A percentile compares a stretch with the other conserved stretches of the same genome.
Evolutionary conservation across 2,329 filamentous ascomycete species (phyloP).

Genomic region (Colletotrichum graminicola): DNA sequence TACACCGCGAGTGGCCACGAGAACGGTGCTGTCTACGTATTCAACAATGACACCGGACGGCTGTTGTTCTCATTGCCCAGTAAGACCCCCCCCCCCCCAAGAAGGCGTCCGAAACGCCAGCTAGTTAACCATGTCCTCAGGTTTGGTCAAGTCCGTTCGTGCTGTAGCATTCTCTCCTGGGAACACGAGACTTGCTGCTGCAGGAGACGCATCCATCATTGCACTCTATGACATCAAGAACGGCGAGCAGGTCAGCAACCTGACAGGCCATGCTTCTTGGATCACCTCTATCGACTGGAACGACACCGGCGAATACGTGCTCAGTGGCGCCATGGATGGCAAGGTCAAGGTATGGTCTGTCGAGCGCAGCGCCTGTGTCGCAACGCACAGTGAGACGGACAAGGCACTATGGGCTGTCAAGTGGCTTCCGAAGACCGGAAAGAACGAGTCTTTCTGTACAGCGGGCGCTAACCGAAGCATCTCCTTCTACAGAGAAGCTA

Average conservation of each 20-base stretch:
- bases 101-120: neutral
- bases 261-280: conserved; percentile 86
- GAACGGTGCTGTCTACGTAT: conserved; percentile 92
- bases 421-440: conserved; percentile 82
- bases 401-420: conserved; percentile 85
- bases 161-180: conserved; percentile 89
- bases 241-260: conserved; percentile 90
- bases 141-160: conserved; percentile 88
- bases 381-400: conserved; percentile 92
- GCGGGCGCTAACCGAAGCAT: conserved; percentile 82
- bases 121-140: conserved; percentile 55
- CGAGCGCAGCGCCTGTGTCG: conserved; percentile 85
- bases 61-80: conserved; percentile 88
- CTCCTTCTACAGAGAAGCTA: conserved; percentile 87
- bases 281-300: conserved; percentile 94
- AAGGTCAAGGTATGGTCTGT: conserved; percentile 98
- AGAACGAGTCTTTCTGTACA: conserved; percentile 80
- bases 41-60: conserved; percentile 90
- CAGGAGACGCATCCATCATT: conserved; percentile 89
- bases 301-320: conserved; percentile 88
- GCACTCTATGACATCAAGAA: conserved; percentile 92
- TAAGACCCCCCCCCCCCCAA: conserved; percentile 53
- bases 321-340: conserved; percentile 90
- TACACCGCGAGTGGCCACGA: conserved; percentile 94
- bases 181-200: conserved; percentile 86